Evolutionary conservation across 148 eudicot species (phyloP).

Genomic region (Nepenthes gracilis): DNA sequence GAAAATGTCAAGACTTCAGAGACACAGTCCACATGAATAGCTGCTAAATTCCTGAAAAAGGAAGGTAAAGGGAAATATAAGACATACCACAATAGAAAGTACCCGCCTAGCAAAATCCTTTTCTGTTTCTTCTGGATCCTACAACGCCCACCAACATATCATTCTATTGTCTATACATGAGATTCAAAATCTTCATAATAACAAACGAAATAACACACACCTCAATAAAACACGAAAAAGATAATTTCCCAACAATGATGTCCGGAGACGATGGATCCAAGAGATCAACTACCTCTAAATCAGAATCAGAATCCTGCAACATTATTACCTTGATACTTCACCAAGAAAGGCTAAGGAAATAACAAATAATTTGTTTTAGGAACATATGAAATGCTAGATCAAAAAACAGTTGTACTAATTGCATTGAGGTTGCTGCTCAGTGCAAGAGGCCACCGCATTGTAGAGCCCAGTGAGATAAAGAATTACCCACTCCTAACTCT

Average conservation of each 20-base stretch:
- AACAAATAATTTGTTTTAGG: neutral
- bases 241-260: conserved; percentile 50
- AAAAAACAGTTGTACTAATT: neutral
- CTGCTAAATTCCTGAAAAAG: neutral
- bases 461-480: too few species aligned
- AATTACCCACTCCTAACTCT: too few species aligned
- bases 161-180: neutral
- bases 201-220: conserved; percentile 23
- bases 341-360: neutral
- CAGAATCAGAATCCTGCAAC: conserved; percentile 64
- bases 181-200: conserved; percentile 9
- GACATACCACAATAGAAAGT: conserved; percentile 71
- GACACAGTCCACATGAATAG: too few species aligned
- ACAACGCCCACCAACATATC: conserved; percentile 5
- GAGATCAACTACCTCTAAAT: conserved; percentile 40
- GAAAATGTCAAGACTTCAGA: too few species aligned
- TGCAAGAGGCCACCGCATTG: too few species aligned
- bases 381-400: neutral
- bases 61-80: conserved; percentile 2
- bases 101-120: conserved; percentile 67
- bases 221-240: conserved; percentile 76
- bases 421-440: neutral
- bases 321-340: neutral
- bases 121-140: conserved; percentile 91
- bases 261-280: conserved; percentile 54